Conservation (phyloP, 2,329 filamentous ascomycete genomes). For the Diaporthe velutina region DNA sequence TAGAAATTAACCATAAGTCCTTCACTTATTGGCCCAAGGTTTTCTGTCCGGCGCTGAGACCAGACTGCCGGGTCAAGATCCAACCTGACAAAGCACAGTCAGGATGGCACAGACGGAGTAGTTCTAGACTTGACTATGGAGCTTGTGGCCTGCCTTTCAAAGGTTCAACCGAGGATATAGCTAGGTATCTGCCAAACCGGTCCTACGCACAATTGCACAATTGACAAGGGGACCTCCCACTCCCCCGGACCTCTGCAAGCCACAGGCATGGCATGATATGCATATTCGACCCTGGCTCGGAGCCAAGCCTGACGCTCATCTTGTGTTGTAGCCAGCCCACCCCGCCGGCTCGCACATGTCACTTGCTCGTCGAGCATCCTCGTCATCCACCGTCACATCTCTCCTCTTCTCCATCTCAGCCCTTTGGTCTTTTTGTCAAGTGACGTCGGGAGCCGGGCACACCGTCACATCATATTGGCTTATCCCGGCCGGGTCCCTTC, state of each 20-base stretch:
- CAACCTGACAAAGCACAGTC: background rate
- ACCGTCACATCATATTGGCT: background rate
- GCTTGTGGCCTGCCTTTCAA: background rate
- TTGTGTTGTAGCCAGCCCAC: background rate
- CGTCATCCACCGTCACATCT: background rate
- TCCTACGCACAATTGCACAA: background rate
- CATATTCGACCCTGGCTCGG: slow-evolving; percentile 7
- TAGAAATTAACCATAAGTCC: background rate
- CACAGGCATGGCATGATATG: slow-evolving; percentile 24
- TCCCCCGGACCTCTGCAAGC: background rate
- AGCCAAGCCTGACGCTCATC: slow-evolving; percentile 11
- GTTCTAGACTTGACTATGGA: background rate
- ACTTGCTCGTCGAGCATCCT: background rate
- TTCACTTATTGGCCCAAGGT: slow-evolving; percentile 22
- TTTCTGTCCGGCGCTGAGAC: background rate
- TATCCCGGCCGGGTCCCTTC: background rate
- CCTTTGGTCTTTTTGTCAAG: background rate
- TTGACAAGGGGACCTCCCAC: background rate
- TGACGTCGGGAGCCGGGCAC: background rate
- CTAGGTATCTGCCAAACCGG: background rate
- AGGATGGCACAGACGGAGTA: background rate
- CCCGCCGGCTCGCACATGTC: slow-evolving; percentile 1
- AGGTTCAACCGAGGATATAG: slow-evolving; percentile 8
- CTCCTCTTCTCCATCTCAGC: background rate
- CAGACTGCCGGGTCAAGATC: slow-evolving; percentile 16